Conservation (phyloP, 768 basidiomycete species). For the Pleurotus citrinopileatus region DNA sequence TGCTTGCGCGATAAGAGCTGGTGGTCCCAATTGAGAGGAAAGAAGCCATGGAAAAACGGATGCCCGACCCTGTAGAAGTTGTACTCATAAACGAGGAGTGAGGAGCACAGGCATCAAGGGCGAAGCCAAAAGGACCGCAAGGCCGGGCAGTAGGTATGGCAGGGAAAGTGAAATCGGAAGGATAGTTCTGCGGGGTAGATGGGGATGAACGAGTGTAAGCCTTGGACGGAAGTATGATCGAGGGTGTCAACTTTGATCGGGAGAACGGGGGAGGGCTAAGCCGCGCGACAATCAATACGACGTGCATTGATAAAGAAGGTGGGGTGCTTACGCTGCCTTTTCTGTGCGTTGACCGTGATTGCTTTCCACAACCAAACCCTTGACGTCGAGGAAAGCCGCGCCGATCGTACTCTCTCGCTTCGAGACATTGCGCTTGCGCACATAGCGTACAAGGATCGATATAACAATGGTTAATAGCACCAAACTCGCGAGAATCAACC, state of each 20-base stretch:
- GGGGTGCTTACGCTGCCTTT: constrained; percentile 22
- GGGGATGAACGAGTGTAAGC: constrained; percentile 33
- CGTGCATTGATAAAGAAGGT: background rate
- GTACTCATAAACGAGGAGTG: constrained; percentile 21
- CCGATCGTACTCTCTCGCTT: constrained; percentile 34
- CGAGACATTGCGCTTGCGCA: constrained; percentile 35
- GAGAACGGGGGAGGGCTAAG: constrained; percentile 29
- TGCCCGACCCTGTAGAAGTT: constrained; percentile 22
- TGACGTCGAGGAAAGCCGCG: constrained; percentile 46
- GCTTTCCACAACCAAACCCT: constrained; percentile 41
- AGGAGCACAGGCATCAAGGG: constrained; percentile 23
- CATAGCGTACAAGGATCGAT: constrained; percentile 42
- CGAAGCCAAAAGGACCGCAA: constrained; percentile 35
- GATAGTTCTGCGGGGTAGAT: constrained; percentile 36
- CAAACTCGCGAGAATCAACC: constrained; percentile 44
- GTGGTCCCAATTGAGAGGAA: constrained; percentile 27
- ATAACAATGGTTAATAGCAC: constrained; percentile 33
- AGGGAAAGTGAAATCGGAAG: constrained; percentile 38
- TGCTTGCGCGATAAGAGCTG: constrained; percentile 22
- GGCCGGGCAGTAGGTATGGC: constrained; percentile 26
- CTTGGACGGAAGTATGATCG: constrained; percentile 53
- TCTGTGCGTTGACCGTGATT: constrained; percentile 18
- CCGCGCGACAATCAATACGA: constrained; percentile 1
- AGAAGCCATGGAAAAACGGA: constrained; percentile 38
- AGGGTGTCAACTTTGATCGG: constrained; percentile 37